Percentiles rank a stretch among this genome's conserved stretches.
Evolutionary conservation across 2,329 filamentous ascomycete species (phyloP).

Genomic region (Ceratocystis colombiana): DNA sequence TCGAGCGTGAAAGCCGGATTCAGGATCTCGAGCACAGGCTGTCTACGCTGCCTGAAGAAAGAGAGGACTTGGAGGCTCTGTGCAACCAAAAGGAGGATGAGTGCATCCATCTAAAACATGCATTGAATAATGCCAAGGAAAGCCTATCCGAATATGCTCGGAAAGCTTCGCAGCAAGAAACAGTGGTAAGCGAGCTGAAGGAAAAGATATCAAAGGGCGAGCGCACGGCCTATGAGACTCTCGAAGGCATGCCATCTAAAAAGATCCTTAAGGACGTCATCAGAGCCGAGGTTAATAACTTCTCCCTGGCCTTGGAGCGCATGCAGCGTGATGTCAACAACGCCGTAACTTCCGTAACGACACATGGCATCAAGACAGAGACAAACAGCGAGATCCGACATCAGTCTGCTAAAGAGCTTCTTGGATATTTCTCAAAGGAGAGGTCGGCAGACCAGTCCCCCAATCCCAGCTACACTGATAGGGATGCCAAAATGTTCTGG

Average conservation of each 20-base stretch:
- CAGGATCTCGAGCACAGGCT: neutral
- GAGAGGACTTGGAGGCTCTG: neutral
- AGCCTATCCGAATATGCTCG: neutral
- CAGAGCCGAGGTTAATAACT: neutral
- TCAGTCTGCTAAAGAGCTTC: slow-evolving; percentile 1
- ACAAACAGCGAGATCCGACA: neutral
- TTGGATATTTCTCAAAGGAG: neutral
- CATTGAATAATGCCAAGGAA: neutral
- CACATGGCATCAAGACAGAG: neutral
- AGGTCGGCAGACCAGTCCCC: neutral
- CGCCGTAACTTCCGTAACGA: neutral
- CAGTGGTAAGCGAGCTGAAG: neutral
- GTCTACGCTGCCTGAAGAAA: neutral
- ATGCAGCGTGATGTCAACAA: neutral
- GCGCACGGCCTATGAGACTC: neutral
- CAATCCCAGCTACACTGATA: neutral
- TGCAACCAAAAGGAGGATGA: neutral
- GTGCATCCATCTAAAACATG: neutral
- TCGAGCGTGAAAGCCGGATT: neutral
- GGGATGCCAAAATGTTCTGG: neutral
- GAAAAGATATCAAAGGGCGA: neutral
- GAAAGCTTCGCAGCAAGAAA: neutral
- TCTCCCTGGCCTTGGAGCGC: neutral
- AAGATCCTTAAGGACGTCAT: neutral
- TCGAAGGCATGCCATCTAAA: neutral